phyloP scores from a whole-genome alignment of 306 rosid species.

The Citrullus mucosospermus region DNA sequence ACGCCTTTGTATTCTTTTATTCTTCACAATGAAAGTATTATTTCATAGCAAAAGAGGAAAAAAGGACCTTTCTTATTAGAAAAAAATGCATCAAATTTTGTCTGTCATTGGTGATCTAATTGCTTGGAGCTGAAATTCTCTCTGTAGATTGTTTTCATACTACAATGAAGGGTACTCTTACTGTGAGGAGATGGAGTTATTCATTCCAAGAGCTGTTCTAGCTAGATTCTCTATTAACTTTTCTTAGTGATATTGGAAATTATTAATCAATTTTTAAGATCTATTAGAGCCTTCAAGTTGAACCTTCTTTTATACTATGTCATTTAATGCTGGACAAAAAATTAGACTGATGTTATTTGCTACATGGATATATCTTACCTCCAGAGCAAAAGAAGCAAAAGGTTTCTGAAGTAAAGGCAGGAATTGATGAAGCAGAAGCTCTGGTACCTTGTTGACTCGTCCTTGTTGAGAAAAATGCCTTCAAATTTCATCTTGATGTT shows the following conservation, averaged over 20 bases:
- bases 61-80: not conserved
- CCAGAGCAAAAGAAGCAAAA: conserved; percentile 95
- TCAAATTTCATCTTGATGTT: not conserved
- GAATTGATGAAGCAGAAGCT: conserved; percentile 85
- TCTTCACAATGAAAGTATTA: too few species aligned
- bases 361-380: conserved; percentile 2
- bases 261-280: not conserved
- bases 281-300: not conserved
- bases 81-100: not conserved
- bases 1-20: too few species aligned
- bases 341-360: not conserved
- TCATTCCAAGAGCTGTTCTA: not conserved
- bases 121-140: not conserved
- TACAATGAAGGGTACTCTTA: not conserved
- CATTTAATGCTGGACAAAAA: not conserved
- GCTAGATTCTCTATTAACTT: not conserved
- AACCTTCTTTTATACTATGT: not conserved
- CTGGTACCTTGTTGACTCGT: conserved; percentile 38
- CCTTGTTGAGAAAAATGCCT: conserved; percentile 12
- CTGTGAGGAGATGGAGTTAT: not conserved
- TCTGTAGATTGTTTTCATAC: not conserved
- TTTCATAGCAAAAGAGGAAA: too few species aligned
- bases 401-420: conserved; percentile 64
- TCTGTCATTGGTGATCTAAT: not conserved
- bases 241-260: not conserved